A percentile compares a stretch with the other conserved stretches of the same genome.
Conservation (phyloP, 805 yeast species). For the Metschnikowia matae region DNA sequence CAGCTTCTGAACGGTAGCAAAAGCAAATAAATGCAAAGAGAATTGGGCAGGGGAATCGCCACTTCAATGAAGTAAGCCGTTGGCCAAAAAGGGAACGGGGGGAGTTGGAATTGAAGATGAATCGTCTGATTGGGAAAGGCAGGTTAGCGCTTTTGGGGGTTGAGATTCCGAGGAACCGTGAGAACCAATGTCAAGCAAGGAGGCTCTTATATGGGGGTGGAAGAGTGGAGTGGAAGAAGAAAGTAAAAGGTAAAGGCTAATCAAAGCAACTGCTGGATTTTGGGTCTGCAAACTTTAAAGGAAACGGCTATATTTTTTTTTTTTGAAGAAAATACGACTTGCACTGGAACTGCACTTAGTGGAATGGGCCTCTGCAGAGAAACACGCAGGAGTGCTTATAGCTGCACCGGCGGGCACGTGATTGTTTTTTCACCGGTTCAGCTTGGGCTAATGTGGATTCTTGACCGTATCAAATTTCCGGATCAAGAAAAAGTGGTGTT, state of each 20-base stretch:
- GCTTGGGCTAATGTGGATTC: neutral
- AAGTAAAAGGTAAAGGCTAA: neutral
- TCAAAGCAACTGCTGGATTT: neutral
- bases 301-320: neutral
- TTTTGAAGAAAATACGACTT: slow-evolving; percentile 3
- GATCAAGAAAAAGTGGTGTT: neutral
- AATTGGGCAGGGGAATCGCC: too few relatives aligned
- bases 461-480: neutral
- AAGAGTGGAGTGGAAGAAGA: neutral
- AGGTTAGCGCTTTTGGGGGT: neutral
- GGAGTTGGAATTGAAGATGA: neutral
- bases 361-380: neutral
- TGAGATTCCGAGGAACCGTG: slow-evolving; percentile 1
- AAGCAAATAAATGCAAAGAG: neutral
- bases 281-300: neutral
- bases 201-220: neutral
- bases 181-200: neutral
- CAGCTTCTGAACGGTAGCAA: neutral
- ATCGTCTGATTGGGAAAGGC: neutral
- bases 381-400: slow-evolving; percentile 5
- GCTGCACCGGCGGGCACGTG: neutral
- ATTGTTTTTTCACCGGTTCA: neutral
- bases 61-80: too few relatives aligned
- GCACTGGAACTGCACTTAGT: neutral
- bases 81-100: neutral